These are phyloP conservation scores for Metschnikowia lochheadii DNA, from an alignment of 805 yeast genomes.

Conservation along the genomic window DNA sequence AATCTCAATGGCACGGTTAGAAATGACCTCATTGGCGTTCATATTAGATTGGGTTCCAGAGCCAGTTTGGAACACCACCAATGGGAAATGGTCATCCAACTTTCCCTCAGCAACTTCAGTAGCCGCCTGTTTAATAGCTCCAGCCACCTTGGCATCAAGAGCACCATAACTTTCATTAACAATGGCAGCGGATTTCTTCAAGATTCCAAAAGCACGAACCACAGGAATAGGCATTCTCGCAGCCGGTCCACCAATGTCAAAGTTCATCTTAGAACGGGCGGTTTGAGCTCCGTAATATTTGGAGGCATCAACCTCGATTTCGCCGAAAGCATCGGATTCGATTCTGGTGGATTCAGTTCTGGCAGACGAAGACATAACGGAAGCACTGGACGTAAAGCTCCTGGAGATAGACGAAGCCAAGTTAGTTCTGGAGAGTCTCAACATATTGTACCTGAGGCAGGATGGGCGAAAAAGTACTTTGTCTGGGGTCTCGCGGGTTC, in stretches of 20 bases:
- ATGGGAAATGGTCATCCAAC: constrained; percentile 90
- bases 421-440: constrained; percentile 15
- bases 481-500: constrained; percentile 6
- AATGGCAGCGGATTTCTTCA: constrained; percentile 91
- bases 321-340: constrained; percentile 96
- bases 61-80: constrained; percentile 98
- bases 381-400: constrained; percentile 27
- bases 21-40: constrained; percentile 98
- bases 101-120: constrained; percentile 92
- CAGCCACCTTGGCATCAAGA: constrained; percentile 77
- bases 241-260: constrained; percentile 90
- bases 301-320: constrained; percentile 80
- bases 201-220: constrained; percentile 85
- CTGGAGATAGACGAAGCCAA: constrained; percentile 17
- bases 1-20: constrained; percentile 95
- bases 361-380: constrained; percentile 12
- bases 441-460: constrained; percentile 10
- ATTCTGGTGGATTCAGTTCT: constrained; percentile 45
- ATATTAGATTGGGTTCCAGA: constrained; percentile 98
- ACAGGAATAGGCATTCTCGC: constrained; percentile 91
- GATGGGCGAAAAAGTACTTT: constrained; percentile 1
- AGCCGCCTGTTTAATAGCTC: constrained; percentile 89
- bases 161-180: constrained; percentile 79
- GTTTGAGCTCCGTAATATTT: constrained; percentile 99
- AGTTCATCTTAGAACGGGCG: constrained; percentile 86